Evolutionary conservation across 495 filamentous ascomycete genomes (phyloP).

Genomic region (Hapsidospora chrysogenum): DNA sequence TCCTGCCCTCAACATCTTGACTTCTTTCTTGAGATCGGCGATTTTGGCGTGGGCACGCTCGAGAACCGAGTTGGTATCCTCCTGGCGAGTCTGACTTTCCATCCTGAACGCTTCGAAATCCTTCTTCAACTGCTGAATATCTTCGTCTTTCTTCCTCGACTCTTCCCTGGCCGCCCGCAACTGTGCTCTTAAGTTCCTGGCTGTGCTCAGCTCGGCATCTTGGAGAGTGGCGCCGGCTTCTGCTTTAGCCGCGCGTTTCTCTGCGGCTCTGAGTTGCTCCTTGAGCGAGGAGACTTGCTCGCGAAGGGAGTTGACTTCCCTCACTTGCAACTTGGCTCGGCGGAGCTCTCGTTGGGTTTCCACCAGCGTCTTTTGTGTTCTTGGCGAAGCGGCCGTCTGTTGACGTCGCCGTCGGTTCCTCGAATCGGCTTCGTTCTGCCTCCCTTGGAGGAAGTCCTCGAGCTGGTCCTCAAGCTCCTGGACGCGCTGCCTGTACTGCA

Average conservation of each 20-base stretch:
- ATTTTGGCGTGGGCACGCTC: conserved; percentile 52
- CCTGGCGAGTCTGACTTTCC: conserved; percentile 37
- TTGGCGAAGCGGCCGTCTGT: conserved; percentile 16
- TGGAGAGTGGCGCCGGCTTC: conserved; percentile 23
- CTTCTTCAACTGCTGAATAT: conserved; percentile 33
- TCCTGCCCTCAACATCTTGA: conserved; percentile 24
- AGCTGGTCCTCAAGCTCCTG: conserved; percentile 40
- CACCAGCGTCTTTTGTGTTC: conserved; percentile 25
- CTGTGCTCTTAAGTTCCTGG: conserved; percentile 25
- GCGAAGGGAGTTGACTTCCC: conserved; percentile 27
- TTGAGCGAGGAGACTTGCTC: conserved; percentile 30
- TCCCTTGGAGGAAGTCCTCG: conserved; percentile 21
- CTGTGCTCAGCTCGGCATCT: conserved; percentile 14
- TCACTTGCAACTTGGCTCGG: conserved; percentile 29
- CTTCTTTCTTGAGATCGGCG: conserved; percentile 39
- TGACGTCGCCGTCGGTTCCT: conserved; percentile 13
- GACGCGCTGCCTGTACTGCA: conserved; percentile 51
- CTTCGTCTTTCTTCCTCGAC: conserved; percentile 27
- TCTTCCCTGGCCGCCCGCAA: conserved; percentile 20
- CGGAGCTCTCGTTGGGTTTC: conserved; percentile 29
- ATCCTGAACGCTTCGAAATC: conserved; percentile 41
- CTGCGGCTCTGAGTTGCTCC: conserved; percentile 25
- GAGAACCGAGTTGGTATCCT: conserved; percentile 36
- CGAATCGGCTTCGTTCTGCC: conserved; percentile 12
- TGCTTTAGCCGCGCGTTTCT: conserved; percentile 26